Base-by-base conservation (phyloP, 164 flowering plant genomes). In the Sedum album region DNA sequence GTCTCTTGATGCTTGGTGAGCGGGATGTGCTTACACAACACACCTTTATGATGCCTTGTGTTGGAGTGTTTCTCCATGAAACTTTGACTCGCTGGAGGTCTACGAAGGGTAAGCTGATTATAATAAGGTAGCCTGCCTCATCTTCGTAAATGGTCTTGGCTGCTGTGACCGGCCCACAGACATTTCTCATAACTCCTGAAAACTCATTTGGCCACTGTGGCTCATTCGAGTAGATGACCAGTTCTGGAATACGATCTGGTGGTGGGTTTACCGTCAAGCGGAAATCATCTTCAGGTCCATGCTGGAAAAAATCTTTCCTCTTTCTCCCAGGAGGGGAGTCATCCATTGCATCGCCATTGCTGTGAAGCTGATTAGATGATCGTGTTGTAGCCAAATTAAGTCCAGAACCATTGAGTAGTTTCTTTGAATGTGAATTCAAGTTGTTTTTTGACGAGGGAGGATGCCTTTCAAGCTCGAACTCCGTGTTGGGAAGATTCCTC, bases 401-500 rank as follows among this genome's bases (percentile, higher is more conserved):
- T 1, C 48, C 48, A 44, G 48, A 44, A 15, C 48, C 48, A 15
- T 44, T 11, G 15, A 44, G 48, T 18, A 44, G 48, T 44, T 44
- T 44, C 15, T 44, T 44, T 14, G 48, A 44, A 14, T 44, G 48
- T 44, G 48, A 44, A 17, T 44, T 44, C 2, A 2, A 44, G 48
- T 44, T 14, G 48, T 18, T 44, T 18, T 44, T 44, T 18, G 15
- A 44, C 15, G 48, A 44, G n/a, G 48, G 48, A 3, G 48, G 48
- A 15, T 44, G 48, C 20, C 48, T 44, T 44, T 44, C 48, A 44
- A 44, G 18, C 48, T 44, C 48, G 15, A 44, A 44, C 4, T 44
- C 48, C 18, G 48, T 11, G 48, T 44, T 44, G 4, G 48, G 48
- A 44, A 44, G 48, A 44, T 44, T 44, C 48, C 48, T 44, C 97